Percentiles rank a stretch among this genome's conserved stretches.
Conservation (phyloP, 139 green algal genomes). For the Picochlorum sp. region DNA sequence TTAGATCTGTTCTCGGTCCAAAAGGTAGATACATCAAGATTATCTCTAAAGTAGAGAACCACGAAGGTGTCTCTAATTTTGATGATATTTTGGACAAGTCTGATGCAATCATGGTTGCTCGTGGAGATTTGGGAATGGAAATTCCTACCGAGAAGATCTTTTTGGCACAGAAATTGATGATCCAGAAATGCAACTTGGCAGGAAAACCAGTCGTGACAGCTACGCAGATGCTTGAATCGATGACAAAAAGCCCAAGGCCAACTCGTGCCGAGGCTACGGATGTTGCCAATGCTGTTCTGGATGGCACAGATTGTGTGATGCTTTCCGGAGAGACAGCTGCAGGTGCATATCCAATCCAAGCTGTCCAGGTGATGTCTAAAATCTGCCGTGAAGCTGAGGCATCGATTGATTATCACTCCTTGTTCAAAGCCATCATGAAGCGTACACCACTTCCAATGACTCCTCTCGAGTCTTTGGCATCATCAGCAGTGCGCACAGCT, state of each 20-base stretch:
- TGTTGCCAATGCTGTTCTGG: slow-evolving; percentile 93
- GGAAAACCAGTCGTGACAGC: slow-evolving; percentile 97
- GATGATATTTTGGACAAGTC: slow-evolving; percentile 85
- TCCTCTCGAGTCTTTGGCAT: slow-evolving; percentile 89
- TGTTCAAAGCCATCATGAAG: slow-evolving; percentile 81
- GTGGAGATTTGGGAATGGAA: slow-evolving; percentile 97
- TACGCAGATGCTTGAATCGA: slow-evolving; percentile 91
- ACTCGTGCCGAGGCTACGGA: slow-evolving; percentile 92
- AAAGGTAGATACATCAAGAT: slow-evolving; percentile 79
- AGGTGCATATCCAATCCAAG: slow-evolving; percentile 80
- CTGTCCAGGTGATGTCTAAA: slow-evolving; percentile 84
- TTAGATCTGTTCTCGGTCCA: slow-evolving; percentile 74
- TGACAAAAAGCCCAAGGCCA: slow-evolving; percentile 90
- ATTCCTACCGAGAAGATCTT: slow-evolving; percentile 99
- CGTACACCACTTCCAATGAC: slow-evolving; percentile 82
- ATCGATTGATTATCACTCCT: slow-evolving; percentile 85
- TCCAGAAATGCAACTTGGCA: slow-evolving; percentile 87
- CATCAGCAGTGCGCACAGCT: slow-evolving; percentile 86
- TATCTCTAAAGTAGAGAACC: slow-evolving; percentile 96
- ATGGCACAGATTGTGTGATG: slow-evolving; percentile 97
- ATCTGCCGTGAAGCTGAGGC: slow-evolving; percentile 89
- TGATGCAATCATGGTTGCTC: slow-evolving; percentile 81
- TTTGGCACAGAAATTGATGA: slow-evolving; percentile 97
- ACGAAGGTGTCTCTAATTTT: slow-evolving; percentile 94
- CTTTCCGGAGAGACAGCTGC: slow-evolving; percentile 93